These are phyloP conservation scores for Dissophora globulifera DNA, from an alignment of 192 early-diverging fungal genomes.

Conservation along the genomic window DNA sequence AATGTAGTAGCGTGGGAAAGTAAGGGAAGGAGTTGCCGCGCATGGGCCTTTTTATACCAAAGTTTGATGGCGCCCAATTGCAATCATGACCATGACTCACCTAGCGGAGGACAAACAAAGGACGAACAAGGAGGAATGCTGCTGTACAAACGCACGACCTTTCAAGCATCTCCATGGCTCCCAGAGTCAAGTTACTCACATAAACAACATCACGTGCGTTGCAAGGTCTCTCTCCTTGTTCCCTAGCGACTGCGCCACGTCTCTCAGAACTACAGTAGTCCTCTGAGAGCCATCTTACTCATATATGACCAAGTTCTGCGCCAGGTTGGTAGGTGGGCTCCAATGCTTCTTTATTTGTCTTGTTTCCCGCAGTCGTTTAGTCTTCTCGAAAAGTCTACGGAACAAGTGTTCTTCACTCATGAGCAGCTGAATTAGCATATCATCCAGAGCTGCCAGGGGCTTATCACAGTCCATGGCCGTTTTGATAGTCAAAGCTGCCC, in stretches of 20 bases:
- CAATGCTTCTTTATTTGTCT: too few species aligned
- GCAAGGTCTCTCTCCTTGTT: too few species aligned
- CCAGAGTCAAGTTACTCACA: constrained; percentile 12
- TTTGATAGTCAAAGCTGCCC: constrained; percentile 67
- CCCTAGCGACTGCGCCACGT: too few species aligned
- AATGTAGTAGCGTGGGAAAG: constrained; percentile 20
- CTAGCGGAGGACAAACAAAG: constrained; percentile 14
- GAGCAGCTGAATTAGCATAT: too few species aligned
- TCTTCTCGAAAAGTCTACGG: too few species aligned
- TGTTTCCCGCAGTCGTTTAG: too few species aligned
- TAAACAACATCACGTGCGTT: constrained; percentile 22
- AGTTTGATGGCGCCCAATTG: neutral
- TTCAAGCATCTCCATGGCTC: neutral
- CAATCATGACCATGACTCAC: constrained; percentile 33
- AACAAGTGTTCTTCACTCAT: too few species aligned
- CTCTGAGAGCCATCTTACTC: too few species aligned
- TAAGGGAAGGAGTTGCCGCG: neutral
- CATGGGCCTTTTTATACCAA: constrained; percentile 11
- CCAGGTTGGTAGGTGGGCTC: too few species aligned
- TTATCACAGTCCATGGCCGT: constrained; percentile 78
- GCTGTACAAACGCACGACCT: neutral
- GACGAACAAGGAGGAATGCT: constrained; percentile 8
- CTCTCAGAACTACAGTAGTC: too few species aligned
- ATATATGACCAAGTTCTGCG: too few species aligned
- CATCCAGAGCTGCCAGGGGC: constrained; percentile 69